These are phyloP conservation scores for Pholiota conissans DNA, from an alignment of 768 basidiomycete genomes.

Conservation along the genomic window DNA sequence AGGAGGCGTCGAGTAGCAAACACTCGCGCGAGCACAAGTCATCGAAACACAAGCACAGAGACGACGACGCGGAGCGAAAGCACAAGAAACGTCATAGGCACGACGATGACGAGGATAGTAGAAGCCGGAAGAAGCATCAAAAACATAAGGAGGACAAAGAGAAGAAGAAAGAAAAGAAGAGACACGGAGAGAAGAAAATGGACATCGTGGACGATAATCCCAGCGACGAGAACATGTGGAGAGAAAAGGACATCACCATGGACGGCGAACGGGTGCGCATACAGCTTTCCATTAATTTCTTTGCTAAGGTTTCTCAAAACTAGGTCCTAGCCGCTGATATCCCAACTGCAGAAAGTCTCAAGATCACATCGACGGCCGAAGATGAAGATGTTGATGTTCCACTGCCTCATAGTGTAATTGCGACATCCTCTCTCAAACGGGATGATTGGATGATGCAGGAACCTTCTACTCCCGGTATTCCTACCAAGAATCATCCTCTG, in stretches of 20 bases:
- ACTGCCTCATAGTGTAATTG: slow-evolving; percentile 48
- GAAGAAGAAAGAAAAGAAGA: slow-evolving; percentile 39
- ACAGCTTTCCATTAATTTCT: slow-evolving; percentile 5
- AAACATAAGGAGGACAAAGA: slow-evolving; percentile 46
- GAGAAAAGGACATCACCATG: slow-evolving; percentile 83
- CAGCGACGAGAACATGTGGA: slow-evolving; percentile 78
- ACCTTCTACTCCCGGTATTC: slow-evolving; percentile 29
- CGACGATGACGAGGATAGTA: slow-evolving; percentile 35
- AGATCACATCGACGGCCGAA: slow-evolving; percentile 61
- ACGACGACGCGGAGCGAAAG: slow-evolving; percentile 33
- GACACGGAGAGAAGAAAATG: slow-evolving; percentile 40
- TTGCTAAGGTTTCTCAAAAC: slow-evolving; percentile 1
- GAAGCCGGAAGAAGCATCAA: slow-evolving; percentile 19
- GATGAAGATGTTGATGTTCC: slow-evolving; percentile 41
- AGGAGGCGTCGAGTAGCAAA: slow-evolving; percentile 5
- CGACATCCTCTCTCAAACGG: slow-evolving; percentile 51
- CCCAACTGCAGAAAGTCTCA: slow-evolving; percentile 72
- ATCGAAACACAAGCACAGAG: slow-evolving; percentile 3
- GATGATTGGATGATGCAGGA: slow-evolving; percentile 91
- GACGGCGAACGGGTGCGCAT: slow-evolving; percentile 70
- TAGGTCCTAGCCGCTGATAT: slow-evolving; percentile 73
- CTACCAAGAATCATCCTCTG: slow-evolving; percentile 21
- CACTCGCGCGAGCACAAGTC: slow-evolving; percentile 7
- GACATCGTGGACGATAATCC: slow-evolving; percentile 71
- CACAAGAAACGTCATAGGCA: slow-evolving; percentile 57